These are phyloP conservation scores for Candida freyschussii DNA, from an alignment of 1,139 yeast genomes.

Conservation along the genomic window DNA sequence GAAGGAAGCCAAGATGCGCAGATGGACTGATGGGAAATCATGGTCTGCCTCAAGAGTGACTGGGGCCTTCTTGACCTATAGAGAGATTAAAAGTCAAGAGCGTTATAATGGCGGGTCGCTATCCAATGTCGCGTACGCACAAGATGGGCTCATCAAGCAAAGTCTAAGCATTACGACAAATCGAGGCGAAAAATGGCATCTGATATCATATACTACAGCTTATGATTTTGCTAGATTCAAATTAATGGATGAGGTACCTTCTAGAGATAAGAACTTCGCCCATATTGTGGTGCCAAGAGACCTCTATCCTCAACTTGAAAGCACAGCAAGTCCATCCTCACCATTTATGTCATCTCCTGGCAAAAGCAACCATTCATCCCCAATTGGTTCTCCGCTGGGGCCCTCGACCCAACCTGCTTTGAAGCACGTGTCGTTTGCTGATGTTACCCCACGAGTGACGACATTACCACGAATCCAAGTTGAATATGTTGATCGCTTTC, in stretches of 20 bases:
- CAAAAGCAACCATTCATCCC: slow-evolving; percentile 1
- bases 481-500: no score
- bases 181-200: slow-evolving; percentile 47
- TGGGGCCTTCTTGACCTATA: slow-evolving; percentile 59
- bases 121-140: slow-evolving; percentile 33
- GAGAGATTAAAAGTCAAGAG: slow-evolving; percentile 46
- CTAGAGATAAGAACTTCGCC: slow-evolving; percentile 34
- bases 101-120: no score
- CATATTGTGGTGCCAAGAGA: slow-evolving; percentile 32
- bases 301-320: slow-evolving; percentile 33
- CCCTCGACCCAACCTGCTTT: slow-evolving; percentile 1
- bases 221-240: slow-evolving; percentile 28
- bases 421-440: background rate
- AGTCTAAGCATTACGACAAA: slow-evolving; percentile 49
- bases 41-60: slow-evolving; percentile 72
- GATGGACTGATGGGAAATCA: slow-evolving; percentile 73
- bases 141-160: slow-evolving; percentile 52
- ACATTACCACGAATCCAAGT: slow-evolving; percentile 3
- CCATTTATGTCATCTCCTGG: slow-evolving; percentile 2
- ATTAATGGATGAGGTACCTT: slow-evolving; percentile 32
- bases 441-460: background rate
- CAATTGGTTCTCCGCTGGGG: slow-evolving; percentile 2
- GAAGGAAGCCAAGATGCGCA: slow-evolving; percentile 61
- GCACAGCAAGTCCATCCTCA: slow-evolving; percentile 1
- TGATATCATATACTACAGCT: slow-evolving; percentile 47